Evolutionary conservation across 1,284 basidiomycete genomes (phyloP), one percentile per base, ranked within the genome.

Genomic region (Spongiforma sp.): DNA sequence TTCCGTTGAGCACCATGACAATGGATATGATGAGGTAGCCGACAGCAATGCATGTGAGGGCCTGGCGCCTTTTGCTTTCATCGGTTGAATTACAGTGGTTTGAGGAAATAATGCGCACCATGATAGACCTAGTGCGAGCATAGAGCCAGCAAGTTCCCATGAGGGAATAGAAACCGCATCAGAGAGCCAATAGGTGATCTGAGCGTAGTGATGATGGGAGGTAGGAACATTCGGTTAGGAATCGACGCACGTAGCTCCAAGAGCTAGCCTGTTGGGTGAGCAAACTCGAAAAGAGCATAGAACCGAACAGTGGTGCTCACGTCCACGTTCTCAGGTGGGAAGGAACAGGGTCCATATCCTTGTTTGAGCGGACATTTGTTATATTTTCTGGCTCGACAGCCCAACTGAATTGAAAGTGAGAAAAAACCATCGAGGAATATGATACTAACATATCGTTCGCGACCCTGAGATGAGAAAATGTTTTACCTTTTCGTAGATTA

Each of bases 271-370:
- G 26, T 10, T 12, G 9, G n/a, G 15, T 52, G 30, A 48, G 54
- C 34, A 55, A 41, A 37, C 5, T n/a, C n/a, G n/a, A 3, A 36
- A 9, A 14, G 3, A n/a, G 14, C 21, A 6, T 19, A 21, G 6
- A 43, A 37, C 21, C 5, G 19, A 39, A 21, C 3, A 21, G 5
- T 2, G 8, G 52, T 21, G 65, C 72, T 67, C 59, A 75, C 30
- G 83, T 81, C 91, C 90, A 92, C 11, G 88, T 90, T 59, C 89
- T 77, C 52, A 78, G 67, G 50, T 84, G 73, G 2, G 77, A 80
- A 33, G 88, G 87, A 12, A 90, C 88, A 5, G 89, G 89, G 68
- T 91, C 90, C 86, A 90, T 90, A 71, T 92, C 89, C 70, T 84
- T 84, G 76, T 93, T 93, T 67, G 86, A 89, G 87, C 88, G 89